Evolutionary conservation across 2,329 filamentous ascomycete species (phyloP).

Genomic region (Exophiala calicioides): DNA sequence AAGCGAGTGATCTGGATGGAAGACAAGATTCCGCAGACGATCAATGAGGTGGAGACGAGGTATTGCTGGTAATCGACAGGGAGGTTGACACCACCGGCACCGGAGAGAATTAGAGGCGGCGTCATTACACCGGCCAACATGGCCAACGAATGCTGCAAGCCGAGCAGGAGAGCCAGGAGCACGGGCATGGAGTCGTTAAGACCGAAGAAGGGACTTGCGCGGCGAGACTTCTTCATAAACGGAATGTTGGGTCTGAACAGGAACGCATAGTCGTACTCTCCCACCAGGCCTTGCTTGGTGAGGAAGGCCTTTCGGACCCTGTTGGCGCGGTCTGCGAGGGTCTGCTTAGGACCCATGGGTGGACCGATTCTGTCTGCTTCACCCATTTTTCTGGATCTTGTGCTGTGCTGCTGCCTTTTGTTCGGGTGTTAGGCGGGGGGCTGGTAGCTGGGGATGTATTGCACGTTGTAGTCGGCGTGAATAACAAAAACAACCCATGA

Average conservation of each 20-base stretch:
- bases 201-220: conserved; percentile 68
- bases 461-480: background rate
- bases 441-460: background rate
- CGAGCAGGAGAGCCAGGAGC: conserved; percentile 65
- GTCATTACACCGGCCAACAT: conserved; percentile 66
- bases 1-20: conserved; percentile 67
- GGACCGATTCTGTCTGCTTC: conserved; percentile 47
- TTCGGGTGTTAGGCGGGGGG: background rate
- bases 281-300: conserved; percentile 69
- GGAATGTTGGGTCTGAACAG: conserved; percentile 81
- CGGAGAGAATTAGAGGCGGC: conserved; percentile 65
- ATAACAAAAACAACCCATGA: background rate
- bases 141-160: conserved; percentile 68
- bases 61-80: conserved; percentile 59
- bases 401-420: background rate
- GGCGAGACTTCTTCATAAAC: conserved; percentile 67
- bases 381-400: conserved; percentile 15
- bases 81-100: conserved; percentile 59
- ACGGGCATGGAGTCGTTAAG: conserved; percentile 69
- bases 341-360: conserved; percentile 39
- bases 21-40: conserved; percentile 66
- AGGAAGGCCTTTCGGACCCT: conserved; percentile 40
- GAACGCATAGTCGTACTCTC: conserved; percentile 86
- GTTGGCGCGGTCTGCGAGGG: conserved; percentile 38
- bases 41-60: conserved; percentile 68